Conservation (phyloP, 2,329 filamentous ascomycete species). For the Aspergillus brunneoviolaceus region DNA sequence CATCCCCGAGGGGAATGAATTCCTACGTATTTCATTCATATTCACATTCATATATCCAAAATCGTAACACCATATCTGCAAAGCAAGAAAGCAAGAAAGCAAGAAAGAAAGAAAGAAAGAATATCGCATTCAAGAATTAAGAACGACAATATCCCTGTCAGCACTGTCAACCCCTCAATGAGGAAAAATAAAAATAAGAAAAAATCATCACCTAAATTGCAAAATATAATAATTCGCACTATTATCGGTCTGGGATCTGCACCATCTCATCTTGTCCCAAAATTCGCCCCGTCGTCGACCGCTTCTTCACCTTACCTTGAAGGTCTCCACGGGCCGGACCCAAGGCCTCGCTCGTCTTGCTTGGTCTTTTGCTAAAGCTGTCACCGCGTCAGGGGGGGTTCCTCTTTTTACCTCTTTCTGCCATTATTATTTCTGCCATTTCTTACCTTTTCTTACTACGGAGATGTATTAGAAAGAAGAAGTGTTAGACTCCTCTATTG, state of each 20-base stretch:
- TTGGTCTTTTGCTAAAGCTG: slow-evolving; percentile 30
- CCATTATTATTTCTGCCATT: neutral
- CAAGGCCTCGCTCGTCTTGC: slow-evolving; percentile 17
- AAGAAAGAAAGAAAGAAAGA: neutral
- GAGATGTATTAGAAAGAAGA: too few species aligned
- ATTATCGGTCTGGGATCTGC: slow-evolving; percentile 21
- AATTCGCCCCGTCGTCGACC: slow-evolving; percentile 24
- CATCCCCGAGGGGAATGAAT: neutral
- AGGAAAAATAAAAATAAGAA: slow-evolving; percentile 10
- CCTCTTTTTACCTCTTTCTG: slow-evolving; percentile 2
- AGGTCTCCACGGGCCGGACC: slow-evolving; percentile 28
- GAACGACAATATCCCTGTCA: slow-evolving; percentile 11
- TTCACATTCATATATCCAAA: too few species aligned
- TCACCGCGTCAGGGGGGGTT: slow-evolving; percentile 38
- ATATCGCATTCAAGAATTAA: neutral
- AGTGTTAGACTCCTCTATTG: too few species aligned
- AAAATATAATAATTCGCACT: neutral
- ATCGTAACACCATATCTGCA: neutral
- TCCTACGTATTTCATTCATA: neutral
- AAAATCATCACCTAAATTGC: slow-evolving; percentile 9
- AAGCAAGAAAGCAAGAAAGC: neutral
- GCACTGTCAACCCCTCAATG: slow-evolving; percentile 22
- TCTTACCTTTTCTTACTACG: too few species aligned
- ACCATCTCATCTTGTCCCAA: slow-evolving; percentile 18
- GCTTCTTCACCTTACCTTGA: slow-evolving; percentile 18